Conservation (phyloP, 179 eudicot species). For the Gypsophila paniculata region DNA sequence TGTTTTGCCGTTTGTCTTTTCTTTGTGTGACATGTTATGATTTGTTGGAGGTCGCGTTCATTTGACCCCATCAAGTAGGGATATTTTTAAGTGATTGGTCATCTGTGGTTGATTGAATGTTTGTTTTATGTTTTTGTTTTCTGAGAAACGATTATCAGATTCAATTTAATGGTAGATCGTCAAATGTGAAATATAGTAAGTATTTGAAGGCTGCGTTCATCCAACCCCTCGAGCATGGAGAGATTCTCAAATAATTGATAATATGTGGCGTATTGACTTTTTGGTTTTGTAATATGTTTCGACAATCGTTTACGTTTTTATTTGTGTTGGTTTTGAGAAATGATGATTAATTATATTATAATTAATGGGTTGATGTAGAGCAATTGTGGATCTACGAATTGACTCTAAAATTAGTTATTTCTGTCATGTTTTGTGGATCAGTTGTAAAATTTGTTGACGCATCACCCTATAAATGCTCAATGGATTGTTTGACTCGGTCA, state of each 20-base stretch:
- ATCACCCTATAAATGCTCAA: not conserved
- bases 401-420: slow-evolving; percentile 2
- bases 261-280: not conserved
- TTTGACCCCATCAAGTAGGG: slow-evolving; percentile 1
- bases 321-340: not conserved
- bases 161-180: too few species aligned
- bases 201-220: not conserved
- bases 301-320: not conserved
- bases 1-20: too few species aligned
- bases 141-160: too few species aligned
- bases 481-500: slow-evolving; percentile 10
- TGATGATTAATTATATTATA: too few species aligned
- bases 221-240: not conserved
- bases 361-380: too few species aligned
- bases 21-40: not conserved
- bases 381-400: slow-evolving; percentile 1
- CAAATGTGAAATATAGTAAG: too few species aligned
- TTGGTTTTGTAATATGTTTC: not conserved
- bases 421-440: slow-evolving; percentile 8
- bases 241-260: not conserved
- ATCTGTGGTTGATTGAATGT: not conserved
- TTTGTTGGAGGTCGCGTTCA: not conserved
- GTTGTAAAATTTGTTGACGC: not conserved
- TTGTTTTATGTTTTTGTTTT: not conserved
- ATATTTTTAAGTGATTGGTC: not conserved